Evolutionary conservation across 2,329 filamentous ascomycete species (phyloP), one percentile per base, ranked within the genome.

Genomic region (Aspergillus bombycis): DNA sequence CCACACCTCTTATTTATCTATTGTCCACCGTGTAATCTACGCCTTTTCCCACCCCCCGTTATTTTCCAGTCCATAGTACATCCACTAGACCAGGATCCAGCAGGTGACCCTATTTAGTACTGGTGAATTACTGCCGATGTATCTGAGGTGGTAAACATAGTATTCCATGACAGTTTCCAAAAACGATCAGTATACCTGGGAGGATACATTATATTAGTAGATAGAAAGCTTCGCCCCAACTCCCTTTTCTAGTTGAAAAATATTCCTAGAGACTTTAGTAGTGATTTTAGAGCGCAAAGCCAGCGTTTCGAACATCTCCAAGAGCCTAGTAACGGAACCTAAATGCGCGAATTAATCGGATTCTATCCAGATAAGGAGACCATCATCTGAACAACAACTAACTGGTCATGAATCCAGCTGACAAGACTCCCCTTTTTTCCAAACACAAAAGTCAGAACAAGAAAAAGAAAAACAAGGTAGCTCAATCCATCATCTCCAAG

Each of bases 331-430:
- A 26, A 28, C 16, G 21, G 9, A 52, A 52, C 10, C 9, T 9
- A 4, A 30, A 8, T 52, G 48, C 48, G 26, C 26, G 48, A 52
- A 52, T 52, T 52, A 52, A 30, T 30, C 38, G 38, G 19, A 16
- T 41, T 41, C 16, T 41, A 21, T 55, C 52, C 23, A 55, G 30
- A 55, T 36, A 32, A 12, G 8, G 36, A 38, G n/a, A 28, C 32
- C 8, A 55, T 55, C 52, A 55, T 55, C 52, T 55, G 52, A 23
- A 55, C 52, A n/a, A 28, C 26, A 28, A 28, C 26, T n/a, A 28
- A 28, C 52, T 21, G 21, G 36, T 55, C 52, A 55, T 38, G 23
- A 55, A 55, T 55, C 52, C 52, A 55, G 52, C 52, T 55, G 52
- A 55, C 34, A 55, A 55, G 4, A 54, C 12, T 36, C 21, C 52